Evolutionary conservation across 495 filamentous ascomycete species (phyloP).

Genomic region (Aspergillus homomorphus): DNA sequence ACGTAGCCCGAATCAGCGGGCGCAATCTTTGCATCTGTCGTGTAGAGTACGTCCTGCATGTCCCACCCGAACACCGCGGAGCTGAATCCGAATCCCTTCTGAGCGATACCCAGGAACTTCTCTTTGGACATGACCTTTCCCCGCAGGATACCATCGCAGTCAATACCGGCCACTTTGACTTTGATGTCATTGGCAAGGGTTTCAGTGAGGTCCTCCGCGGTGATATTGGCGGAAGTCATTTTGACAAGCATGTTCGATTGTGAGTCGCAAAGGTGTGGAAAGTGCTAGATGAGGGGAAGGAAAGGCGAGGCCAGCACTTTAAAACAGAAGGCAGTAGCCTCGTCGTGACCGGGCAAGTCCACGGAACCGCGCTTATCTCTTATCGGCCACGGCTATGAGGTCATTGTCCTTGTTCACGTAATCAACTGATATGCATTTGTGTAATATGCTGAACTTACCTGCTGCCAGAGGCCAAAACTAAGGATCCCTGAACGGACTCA

Average conservation of each 20-base stretch:
- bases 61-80: conserved; percentile 96
- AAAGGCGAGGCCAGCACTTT: background rate
- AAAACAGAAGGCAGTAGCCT: background rate
- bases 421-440: too few species aligned
- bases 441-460: too few species aligned
- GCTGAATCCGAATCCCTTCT: conserved; percentile 86
- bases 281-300: background rate
- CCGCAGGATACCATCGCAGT: conserved; percentile 81
- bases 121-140: conserved; percentile 92
- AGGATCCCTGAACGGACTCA: background rate
- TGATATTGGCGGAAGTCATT: conserved; percentile 18
- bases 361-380: conserved; percentile 24
- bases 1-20: conserved; percentile 84
- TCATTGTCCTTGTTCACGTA: background rate
- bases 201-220: conserved; percentile 39
- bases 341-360: background rate
- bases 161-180: conserved; percentile 83
- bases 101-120: conserved; percentile 80
- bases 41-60: conserved; percentile 89
- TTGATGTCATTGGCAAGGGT: conserved; percentile 69
- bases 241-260: background rate
- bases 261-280: background rate
- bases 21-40: conserved; percentile 73
- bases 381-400: background rate
- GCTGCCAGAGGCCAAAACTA: background rate